These are phyloP conservation scores for Glebionis coronaria DNA, from an alignment of 129 eudicot species.

Conservation along the genomic window DNA sequence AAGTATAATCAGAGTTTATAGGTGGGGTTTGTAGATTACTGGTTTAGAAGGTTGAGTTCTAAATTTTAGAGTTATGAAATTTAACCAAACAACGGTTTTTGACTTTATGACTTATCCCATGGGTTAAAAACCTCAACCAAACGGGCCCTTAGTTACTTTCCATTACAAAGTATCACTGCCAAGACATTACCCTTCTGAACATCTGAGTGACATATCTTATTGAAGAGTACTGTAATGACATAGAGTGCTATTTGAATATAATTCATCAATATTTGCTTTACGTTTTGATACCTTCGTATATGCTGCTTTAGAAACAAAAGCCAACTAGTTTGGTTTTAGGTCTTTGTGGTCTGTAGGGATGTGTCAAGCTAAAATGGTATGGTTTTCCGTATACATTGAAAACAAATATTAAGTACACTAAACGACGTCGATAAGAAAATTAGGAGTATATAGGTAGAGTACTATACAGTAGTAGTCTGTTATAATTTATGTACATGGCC, in stretches of 20 bases:
- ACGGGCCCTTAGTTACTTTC: neutral
- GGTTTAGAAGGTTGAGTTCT: too few species aligned
- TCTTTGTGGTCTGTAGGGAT: neutral
- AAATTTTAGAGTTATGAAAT: too few species aligned
- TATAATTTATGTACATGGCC: too few species aligned
- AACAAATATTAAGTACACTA: neutral
- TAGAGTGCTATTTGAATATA: neutral
- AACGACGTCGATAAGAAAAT: neutral
- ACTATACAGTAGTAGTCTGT: neutral
- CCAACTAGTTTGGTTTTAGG: neutral
- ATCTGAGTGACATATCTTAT: neutral
- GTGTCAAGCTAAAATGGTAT: neutral
- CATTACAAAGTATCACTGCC: neutral
- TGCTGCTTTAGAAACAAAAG: neutral
- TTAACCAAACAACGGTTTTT: too few species aligned
- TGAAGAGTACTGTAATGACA: conserved; percentile 1
- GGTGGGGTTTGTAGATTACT: too few species aligned
- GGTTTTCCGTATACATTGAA: neutral
- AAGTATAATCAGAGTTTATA: too few species aligned
- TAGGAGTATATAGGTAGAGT: too few species aligned
- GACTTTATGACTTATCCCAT: too few species aligned
- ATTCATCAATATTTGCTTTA: neutral
- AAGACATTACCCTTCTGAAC: neutral
- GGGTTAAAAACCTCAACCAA: too few species aligned
- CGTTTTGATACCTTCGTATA: neutral